Base-by-base conservation (phyloP, 2,329 filamentous ascomycete species). In the Fusarium sp. region DNA sequence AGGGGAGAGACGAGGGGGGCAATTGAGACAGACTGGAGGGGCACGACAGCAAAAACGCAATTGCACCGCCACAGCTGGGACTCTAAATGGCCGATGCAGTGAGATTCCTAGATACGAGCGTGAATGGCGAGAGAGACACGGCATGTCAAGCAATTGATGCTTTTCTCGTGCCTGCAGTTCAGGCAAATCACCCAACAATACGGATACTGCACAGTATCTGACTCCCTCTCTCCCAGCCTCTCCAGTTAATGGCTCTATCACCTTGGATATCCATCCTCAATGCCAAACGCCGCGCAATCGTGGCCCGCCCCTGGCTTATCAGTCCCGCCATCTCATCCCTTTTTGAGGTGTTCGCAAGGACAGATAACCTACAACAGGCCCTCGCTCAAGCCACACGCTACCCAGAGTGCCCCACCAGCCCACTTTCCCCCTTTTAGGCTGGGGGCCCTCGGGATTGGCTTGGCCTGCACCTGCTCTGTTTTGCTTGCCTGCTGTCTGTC, bases 351-450 rank as follows among this genome's bases (percentile, higher is more conserved):
- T 66, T 60, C 51, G 62, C 71, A 47, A 69, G 67, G 68, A 71
- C 67, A 68, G 60, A 71, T 71, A 68, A 57, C 50, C 66, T 54
- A 39, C 36, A 51, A 34, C 23, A 59, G 59, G 34, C 58, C 66
- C 63, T 51, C 47, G 41, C 30, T 56, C 65, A 62, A 72, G 70
- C 70, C 70, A 73, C 61, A 64, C 18, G 16, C 47, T 11, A 31
- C 18, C 46, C 39, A 48, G 31, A 50, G 44, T 30, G 48, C 54
- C 15, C 44, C 57, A 52, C 63, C 27, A 16, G 34, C 41, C 68
- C 68, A 69, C 65, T 71, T 60, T 55, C 48, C 69, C 68, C 69
- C 66, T 65, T 72, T 72, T 70, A 64, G 69, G 47, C 54, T 58
- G 48, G 54, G 48, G 46, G 34, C 18, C n/a, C 36, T 34, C 47